Evolutionary conservation across 345 rosid genomes (phyloP).

Genomic region (Mercurialis annua): DNA sequence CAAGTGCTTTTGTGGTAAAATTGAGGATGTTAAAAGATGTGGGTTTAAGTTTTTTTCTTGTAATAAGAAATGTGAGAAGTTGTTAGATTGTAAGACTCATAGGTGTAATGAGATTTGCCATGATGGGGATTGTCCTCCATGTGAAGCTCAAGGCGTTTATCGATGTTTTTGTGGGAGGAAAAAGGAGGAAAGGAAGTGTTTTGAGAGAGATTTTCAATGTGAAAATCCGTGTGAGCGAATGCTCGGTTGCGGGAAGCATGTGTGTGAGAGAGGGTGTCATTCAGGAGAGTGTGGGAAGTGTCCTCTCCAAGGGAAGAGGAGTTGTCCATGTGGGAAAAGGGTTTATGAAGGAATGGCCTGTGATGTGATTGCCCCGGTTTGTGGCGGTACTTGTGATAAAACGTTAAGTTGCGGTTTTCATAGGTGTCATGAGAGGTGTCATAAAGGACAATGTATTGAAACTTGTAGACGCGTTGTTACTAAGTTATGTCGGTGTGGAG

Average conservation of each 20-base stretch:
- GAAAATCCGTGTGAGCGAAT: constrained; percentile 55
- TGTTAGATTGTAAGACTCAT: constrained; percentile 58
- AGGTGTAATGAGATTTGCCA: constrained; percentile 62
- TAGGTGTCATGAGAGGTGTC: constrained; percentile 85
- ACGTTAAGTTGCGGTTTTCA: constrained; percentile 65
- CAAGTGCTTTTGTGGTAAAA: constrained; percentile 59
- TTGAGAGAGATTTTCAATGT: constrained; percentile 65
- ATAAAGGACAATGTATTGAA: constrained; percentile 71
- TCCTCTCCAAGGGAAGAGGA: constrained; percentile 75
- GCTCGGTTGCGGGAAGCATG: constrained; percentile 68
- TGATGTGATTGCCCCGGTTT: constrained; percentile 60
- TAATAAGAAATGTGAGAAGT: constrained; percentile 38
- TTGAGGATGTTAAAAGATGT: constrained; percentile 68
- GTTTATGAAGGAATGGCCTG: constrained; percentile 72
- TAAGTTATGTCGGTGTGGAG: constrained; percentile 74
- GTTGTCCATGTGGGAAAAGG: constrained; percentile 86
- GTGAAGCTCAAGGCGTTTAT: constrained; percentile 53
- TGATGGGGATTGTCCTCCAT: constrained; percentile 66
- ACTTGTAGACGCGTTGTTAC: constrained; percentile 73
- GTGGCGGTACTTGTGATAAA: constrained; percentile 87
- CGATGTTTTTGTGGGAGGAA: constrained; percentile 56
- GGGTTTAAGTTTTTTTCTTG: constrained; percentile 69
- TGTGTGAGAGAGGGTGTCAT: constrained; percentile 78
- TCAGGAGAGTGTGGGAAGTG: constrained; percentile 71
- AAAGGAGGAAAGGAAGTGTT: constrained; percentile 68